A percentile compares a stretch with the other conserved stretches of the same genome.
Evolutionary conservation across 2,329 filamentous ascomycete genomes (phyloP).

Genomic region (Sodiomyces alkalinus): DNA sequence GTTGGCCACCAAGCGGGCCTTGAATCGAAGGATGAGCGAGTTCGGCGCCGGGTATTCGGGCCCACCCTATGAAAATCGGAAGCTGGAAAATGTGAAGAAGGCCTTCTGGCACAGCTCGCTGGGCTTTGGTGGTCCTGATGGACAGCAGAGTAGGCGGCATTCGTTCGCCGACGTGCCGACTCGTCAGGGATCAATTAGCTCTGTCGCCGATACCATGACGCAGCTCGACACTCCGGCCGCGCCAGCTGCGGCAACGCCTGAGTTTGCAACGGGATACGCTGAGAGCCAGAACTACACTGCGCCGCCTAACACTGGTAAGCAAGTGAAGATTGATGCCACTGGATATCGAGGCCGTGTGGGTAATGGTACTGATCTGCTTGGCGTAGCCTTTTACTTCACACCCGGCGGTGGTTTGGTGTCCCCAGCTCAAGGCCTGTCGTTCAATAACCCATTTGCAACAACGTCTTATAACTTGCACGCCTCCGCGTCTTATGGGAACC

Average conservation of each 20-base stretch:
- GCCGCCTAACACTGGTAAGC: too few relatives aligned
- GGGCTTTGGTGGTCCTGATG: conserved; percentile 48
- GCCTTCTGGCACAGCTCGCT: conserved; percentile 57
- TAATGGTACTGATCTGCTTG: conserved; percentile 18
- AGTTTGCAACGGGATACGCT: conserved; percentile 23
- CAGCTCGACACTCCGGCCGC: conserved; percentile 25
- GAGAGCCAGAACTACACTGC: conserved; percentile 22
- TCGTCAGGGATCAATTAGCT: conserved; percentile 48
- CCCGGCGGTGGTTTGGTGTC: conserved; percentile 14
- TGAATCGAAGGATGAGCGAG: conserved; percentile 42
- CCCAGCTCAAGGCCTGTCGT: conserved; percentile 20
- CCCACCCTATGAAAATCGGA: conserved; percentile 41
- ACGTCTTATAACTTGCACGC: conserved; percentile 29
- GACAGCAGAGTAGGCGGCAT: conserved; percentile 62
- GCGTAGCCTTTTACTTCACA: conserved; percentile 22
- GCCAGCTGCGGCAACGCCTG: conserved; percentile 26
- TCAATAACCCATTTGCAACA: conserved; percentile 27
- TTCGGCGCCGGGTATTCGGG: conserved; percentile 31
- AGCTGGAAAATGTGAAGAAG: conserved; percentile 50
- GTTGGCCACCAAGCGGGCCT: conserved; percentile 26
- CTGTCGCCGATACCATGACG: conserved; percentile 34
- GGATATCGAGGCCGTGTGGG: too few relatives aligned
- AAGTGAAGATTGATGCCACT: too few relatives aligned
- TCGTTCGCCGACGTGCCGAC: conserved; percentile 61
- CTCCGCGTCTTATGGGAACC: conserved; percentile 29